Evolutionary conservation across 1,284 basidiomycete genomes (phyloP).

Genomic region (Veloboletus limbatus): DNA sequence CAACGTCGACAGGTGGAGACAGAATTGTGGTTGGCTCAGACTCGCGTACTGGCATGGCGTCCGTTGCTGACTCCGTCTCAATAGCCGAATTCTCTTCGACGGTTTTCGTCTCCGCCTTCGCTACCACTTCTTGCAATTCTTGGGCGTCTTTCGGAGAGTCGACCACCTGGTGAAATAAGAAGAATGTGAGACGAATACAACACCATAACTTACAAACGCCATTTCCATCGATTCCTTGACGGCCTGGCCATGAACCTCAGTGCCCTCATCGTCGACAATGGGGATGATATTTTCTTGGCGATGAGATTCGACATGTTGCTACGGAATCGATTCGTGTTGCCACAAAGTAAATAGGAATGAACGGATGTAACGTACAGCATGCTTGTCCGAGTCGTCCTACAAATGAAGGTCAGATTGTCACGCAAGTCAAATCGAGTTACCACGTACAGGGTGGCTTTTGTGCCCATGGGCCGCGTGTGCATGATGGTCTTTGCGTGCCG

Average conservation of each 20-base stretch:
- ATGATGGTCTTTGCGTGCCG: constrained; percentile 25
- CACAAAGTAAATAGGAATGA: neutral
- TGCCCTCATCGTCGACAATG: constrained; percentile 35
- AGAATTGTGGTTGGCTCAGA: constrained; percentile 3
- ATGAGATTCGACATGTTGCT: constrained; percentile 21
- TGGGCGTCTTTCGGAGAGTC: constrained; percentile 36
- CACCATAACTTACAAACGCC: constrained; percentile 31
- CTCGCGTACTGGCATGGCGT: constrained; percentile 1
- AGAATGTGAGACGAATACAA: neutral
- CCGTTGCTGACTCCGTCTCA: neutral
- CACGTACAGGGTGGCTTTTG: constrained; percentile 24
- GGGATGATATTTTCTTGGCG: constrained; percentile 9
- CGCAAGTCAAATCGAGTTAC: neutral
- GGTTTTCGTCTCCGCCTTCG: constrained; percentile 1
- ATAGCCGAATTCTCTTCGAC: neutral
- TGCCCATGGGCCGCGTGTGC: constrained; percentile 24
- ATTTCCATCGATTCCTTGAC: constrained; percentile 35
- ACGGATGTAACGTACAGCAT: constrained; percentile 13
- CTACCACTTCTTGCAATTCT: constrained; percentile 23
- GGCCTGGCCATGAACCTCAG: constrained; percentile 33
- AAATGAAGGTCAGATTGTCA: constrained; percentile 14
- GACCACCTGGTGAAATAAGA: constrained; percentile 21
- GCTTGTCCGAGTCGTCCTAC: constrained; percentile 14
- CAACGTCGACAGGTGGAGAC: neutral
- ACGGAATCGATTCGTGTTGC: constrained; percentile 10